Percentiles rank a stretch among this genome's conserved stretches.
Evolutionary conservation across 2,329 filamentous ascomycete species (phyloP).

Genomic region (Diplodia corticola): DNA sequence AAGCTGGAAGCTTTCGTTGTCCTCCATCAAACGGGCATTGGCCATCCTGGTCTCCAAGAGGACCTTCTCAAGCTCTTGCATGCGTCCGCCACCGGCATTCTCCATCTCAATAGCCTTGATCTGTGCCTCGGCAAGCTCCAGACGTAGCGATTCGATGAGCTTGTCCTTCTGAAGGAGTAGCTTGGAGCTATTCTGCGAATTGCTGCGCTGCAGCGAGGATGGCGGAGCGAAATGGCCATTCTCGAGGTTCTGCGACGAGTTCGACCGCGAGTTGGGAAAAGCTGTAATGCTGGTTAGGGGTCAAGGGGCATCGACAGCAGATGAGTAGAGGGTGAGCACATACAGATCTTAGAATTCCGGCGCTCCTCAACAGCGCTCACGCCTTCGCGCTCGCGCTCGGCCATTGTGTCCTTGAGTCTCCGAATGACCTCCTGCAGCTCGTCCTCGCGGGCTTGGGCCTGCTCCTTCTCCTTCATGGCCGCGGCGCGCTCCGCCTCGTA

Average conservation of each 20-base stretch:
- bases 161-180: constrained; percentile 94
- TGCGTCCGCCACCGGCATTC: constrained; percentile 82
- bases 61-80: constrained; percentile 87
- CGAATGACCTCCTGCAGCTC: constrained; percentile 90
- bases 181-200: constrained; percentile 86
- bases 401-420: constrained; percentile 83
- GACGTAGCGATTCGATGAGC: constrained; percentile 84
- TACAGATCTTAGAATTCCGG: constrained; percentile 20
- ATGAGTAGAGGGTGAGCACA: neutral
- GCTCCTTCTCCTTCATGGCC: constrained; percentile 89
- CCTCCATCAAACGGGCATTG: constrained; percentile 94
- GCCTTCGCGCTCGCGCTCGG: constrained; percentile 65
- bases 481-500: constrained; percentile 88
- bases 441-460: constrained; percentile 79
- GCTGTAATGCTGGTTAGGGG: constrained; percentile 17
- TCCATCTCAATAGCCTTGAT: constrained; percentile 94
- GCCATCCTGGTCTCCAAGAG: constrained; percentile 92
- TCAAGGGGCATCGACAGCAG: constrained; percentile 1
- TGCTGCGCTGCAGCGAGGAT: constrained; percentile 79
- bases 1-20: constrained; percentile 97
- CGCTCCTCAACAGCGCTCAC: constrained; percentile 40
- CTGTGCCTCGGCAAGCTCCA: constrained; percentile 92
- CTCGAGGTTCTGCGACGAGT: constrained; percentile 67
- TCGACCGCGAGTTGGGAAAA: constrained; percentile 42
- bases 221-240: constrained; percentile 82